Base-by-base conservation (phyloP, 768 basidiomycete genomes). In the Leccinellum albellum region DNA sequence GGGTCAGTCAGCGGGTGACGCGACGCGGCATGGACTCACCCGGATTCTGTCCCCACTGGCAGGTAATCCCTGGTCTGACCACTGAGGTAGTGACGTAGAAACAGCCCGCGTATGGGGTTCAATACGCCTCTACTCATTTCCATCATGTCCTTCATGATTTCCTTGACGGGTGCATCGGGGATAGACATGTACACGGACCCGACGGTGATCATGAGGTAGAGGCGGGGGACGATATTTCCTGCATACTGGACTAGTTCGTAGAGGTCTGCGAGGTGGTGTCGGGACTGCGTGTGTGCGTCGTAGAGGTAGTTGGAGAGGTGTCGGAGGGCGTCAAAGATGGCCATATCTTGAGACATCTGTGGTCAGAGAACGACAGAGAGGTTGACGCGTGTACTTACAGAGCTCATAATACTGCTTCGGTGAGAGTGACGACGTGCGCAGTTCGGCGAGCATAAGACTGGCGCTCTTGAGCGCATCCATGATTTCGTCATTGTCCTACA, bases 101-200 rank as follows among this genome's bases (percentile, higher is more conserved):
- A 99, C 32, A 99, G 76, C 17, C 97, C 97, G 47, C 97, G 82
- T 50, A 94, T 93, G n/a, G 97, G 96, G 70, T 98, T 94, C 61
- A 98, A 80, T 5, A 99, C 94, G 59, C 97, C 97, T 20, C 94
- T 80, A 33, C 94, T 94, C 97, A 98, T 98, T 74, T 99, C 97
- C 89, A 99, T 89, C 96, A 98, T 98, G 74, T 99, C 97, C 80
- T 97, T 98, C 96, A 98, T 99, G 60, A 99, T 94, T 76, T 99
- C 96, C 79, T 94, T 97, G 55, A 98, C 87, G 4, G 96, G 96
- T 10, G 96, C 95, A 57, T 97, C 96, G 3, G 94, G 86, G 51
- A 98, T 87, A 28, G 94, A 94, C 97, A 99, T 98, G 80, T 98
- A 99, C 33, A 98, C 95, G 1, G 96, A 92, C 61, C 97, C 97